Base-by-base conservation (phyloP, 2,329 filamentous ascomycete species). In the Nigrospora oryzae region DNA sequence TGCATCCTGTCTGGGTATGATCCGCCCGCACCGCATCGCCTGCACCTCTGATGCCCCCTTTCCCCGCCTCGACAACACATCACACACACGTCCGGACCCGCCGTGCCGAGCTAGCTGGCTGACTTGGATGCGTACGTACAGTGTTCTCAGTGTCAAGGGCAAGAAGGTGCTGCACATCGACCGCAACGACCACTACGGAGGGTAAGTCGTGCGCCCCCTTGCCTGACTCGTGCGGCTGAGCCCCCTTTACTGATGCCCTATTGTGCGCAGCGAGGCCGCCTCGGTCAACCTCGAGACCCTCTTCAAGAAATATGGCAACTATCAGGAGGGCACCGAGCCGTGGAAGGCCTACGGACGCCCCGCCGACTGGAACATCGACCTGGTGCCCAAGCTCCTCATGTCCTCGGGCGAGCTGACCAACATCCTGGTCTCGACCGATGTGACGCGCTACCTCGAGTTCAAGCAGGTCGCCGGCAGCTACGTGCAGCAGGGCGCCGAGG, bases 161-260 rank as follows among this genome's bases (percentile, higher is more conserved):
- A 91, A 95, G 78, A 97, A 97, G 76, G 93, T 98, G 63, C 80
- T 98, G 54, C 93, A 98, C 74, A 95, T 98, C 66, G 93, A 97
- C 73, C 85, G 90, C 64, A 97, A 97, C 66, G 89, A 95, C 67
- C 90, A 97, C 75, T 97, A 96, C 63, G 93, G 93, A 79, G 93
- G 89, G 90, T 95, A 73, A 61, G 86, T 76, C 46, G 19, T 15
- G 15, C 40, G 48, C 44, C 34, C 44, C 38, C 38, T 33, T 48
- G 36, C 36, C 37, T 44, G 32, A 15, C 54, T 46, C 28, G 35
- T 43, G 38, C 38, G 45, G 46, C 54, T 60, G 54, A 44, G 38
- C 46, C 49, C 47, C 38, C 33, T 33, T 65, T 30, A 46, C 53
- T 58, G 42, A 56, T 52, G 44, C 28, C 12, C 46, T 32, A 14